Base-by-base conservation (phyloP, 805 yeast genomes). In the Kodamaea sagamina region DNA sequence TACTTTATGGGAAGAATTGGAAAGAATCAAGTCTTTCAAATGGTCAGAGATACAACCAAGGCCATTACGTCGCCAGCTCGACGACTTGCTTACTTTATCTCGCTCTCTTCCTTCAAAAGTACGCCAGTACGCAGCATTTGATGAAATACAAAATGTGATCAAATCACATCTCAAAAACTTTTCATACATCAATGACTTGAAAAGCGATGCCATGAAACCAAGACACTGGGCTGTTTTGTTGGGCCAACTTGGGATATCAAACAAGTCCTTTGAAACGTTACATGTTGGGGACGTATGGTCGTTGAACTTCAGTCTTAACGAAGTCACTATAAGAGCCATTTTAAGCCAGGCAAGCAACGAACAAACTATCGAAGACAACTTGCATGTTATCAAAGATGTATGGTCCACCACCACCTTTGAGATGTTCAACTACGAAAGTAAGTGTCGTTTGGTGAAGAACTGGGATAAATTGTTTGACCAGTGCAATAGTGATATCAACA, bases 271-370 rank as follows among this genome's bases (percentile, higher is more conserved):
- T 25, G 59, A 52, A 7, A 46, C 62, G 0, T 49, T 83, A 42
- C 65, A 74, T 0, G 59, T 88, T 2, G 81, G 81, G 0, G 77
- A 83, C 48, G 75, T 90, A 2, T 74, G 92, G 78, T 72, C 71
- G 27, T 59, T 89, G 34, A 65, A 81, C 31, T 57, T 85, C 11
- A 18, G 47, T 0, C 46, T 63, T 2, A 75, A 86, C 57, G 78
- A 75, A 35, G 49, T 50, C 1, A 46, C 56, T 0, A 63, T 90
- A 5, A 73, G 72, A 29, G 61, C 74, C 0, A 60, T 84, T 0
- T 51, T 87, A 2, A 69, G 71, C 1, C 77, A 75, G 44, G 97
- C 97, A 0, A 78, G 77, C 46, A 84, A 87, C 2, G 97, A 92
- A 55, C 71, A 75, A 45, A 68, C 77, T 0, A 65, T 92, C 2